Base-by-base conservation (phyloP, 257 asterid species). In the Mentha longifolia region DNA sequence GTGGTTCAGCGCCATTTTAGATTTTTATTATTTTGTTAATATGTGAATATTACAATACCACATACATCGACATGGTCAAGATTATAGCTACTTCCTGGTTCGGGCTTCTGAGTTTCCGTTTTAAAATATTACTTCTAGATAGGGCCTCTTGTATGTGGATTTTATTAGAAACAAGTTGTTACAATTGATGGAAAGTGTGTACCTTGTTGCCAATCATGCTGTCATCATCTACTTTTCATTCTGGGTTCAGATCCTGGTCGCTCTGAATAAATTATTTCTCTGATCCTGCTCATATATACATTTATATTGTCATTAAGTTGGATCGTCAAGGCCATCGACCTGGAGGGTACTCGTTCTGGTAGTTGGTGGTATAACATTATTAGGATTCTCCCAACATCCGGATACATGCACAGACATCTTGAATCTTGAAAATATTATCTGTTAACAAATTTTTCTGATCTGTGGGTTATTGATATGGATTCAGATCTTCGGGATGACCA, bases 401-500 rank as follows among this genome's bases (percentile, higher is more conserved):
- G 13, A 3, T 14, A 39, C 42, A 35, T 33, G 41, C 33, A 39
- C 11, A 3, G 9, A 28, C 31, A 28, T 13, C 25, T 49, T 76
- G 42, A 52, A 55, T 52, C 47, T 28, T 58, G 60, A 25, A 42
- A 47, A 51, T 31, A 43, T 69, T 39, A 46, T 69, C 47, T 76
- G 46, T 13, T 42, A 42, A 41, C 45, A 55, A 41, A 65, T 51
- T 4, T 4, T 54, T 52, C 52, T 17, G 5, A 46, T 10, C 61
- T 56, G 67, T 58, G 72, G 57, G 46, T 61, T 56, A 55, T 65
- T 12, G 42, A 39, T 17, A 28, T 79, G 72, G 28, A 67, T 72
- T 73, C 86, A 92, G 98, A 92, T 90, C 97, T 92, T 79, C 89
- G 98, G 70, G 98, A 90, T 78, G 98, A 92, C 78, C 84, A 90